phyloP scores from a whole-genome alignment of 1,284 basidiomycete species.

The Meripilus lineatus region DNA sequence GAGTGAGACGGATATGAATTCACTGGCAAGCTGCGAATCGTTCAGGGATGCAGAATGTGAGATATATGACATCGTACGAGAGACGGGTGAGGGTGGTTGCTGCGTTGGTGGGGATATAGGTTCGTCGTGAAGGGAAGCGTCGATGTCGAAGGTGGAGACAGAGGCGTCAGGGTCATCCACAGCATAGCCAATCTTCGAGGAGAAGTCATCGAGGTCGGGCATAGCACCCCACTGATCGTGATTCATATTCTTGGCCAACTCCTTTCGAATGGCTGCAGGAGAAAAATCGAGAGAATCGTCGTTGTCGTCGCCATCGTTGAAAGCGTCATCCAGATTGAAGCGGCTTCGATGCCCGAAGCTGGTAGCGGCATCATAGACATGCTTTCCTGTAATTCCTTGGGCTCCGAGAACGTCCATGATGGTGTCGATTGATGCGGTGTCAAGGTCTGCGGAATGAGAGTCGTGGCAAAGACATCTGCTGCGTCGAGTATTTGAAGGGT shows the following conservation, averaged over 20 bases:
- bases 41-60: conserved; percentile 23
- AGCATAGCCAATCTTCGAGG: conserved; percentile 28
- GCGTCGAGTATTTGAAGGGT: no score
- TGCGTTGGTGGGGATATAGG: conserved; percentile 19
- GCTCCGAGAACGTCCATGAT: conserved; percentile 12
- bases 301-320: conserved; percentile 53
- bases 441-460: no score
- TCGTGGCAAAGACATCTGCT: no score
- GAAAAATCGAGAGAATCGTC: conserved; percentile 46
- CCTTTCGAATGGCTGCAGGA: conserved; percentile 50
- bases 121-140: conserved; percentile 21
- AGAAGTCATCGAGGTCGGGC: conserved; percentile 16
- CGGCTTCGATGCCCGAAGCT: no score
- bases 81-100: conserved; percentile 17
- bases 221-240: conserved; percentile 15
- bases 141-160: conserved; percentile 54
- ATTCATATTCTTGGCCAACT: conserved; percentile 45
- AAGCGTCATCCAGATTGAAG: conserved; percentile 66
- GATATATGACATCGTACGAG: conserved; percentile 19
- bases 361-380: no score
- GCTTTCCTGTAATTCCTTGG: no score
- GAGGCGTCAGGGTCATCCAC: conserved; percentile 39
- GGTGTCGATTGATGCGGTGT: no score
- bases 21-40: conserved; percentile 30
- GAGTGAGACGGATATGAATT: conserved; percentile 43